Percentiles rank a stretch among this genome's conserved stretches.
Evolutionary conservation across 2,329 filamentous ascomycete genomes (phyloP).

Genomic region (Colletotrichum acutatum): DNA sequence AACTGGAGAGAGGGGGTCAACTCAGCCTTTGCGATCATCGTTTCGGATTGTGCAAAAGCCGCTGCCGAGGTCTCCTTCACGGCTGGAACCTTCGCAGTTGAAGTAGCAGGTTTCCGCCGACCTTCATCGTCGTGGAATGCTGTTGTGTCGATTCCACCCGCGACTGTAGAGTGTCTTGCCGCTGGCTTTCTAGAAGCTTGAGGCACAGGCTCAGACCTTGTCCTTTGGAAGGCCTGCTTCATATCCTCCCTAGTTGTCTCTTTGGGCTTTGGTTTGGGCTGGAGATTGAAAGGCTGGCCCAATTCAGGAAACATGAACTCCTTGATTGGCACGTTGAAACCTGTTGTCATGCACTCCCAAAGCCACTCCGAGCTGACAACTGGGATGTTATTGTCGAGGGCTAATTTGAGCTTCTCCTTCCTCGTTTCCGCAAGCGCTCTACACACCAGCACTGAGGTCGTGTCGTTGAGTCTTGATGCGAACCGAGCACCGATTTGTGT

Average conservation of each 20-base stretch:
- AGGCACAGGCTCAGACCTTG: constrained; percentile 23
- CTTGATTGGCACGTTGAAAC: constrained; percentile 57
- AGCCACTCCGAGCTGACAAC: constrained; percentile 88
- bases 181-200: constrained; percentile 23
- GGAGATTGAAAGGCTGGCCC: constrained; percentile 31
- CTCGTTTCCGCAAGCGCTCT: constrained; percentile 66
- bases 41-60: constrained; percentile 6
- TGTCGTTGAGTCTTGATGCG: constrained; percentile 78
- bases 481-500: constrained; percentile 83
- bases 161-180: constrained; percentile 38
- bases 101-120: neutral
- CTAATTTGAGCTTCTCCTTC: constrained; percentile 83
- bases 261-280: constrained; percentile 15
- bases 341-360: constrained; percentile 78
- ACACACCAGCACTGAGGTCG: constrained; percentile 83
- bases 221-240: constrained; percentile 30
- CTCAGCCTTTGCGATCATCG: constrained; percentile 36
- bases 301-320: constrained; percentile 61
- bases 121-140: constrained; percentile 50
- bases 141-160: constrained; percentile 47
- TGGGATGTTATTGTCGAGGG: constrained; percentile 79
- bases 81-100: constrained; percentile 24
- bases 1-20: constrained; percentile 50
- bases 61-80: neutral
- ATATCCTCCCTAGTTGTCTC: constrained; percentile 7